These are phyloP conservation scores for Entomophthora muscae DNA, from an alignment of 371 early-diverging fungal species.

Conservation along the genomic window DNA sequence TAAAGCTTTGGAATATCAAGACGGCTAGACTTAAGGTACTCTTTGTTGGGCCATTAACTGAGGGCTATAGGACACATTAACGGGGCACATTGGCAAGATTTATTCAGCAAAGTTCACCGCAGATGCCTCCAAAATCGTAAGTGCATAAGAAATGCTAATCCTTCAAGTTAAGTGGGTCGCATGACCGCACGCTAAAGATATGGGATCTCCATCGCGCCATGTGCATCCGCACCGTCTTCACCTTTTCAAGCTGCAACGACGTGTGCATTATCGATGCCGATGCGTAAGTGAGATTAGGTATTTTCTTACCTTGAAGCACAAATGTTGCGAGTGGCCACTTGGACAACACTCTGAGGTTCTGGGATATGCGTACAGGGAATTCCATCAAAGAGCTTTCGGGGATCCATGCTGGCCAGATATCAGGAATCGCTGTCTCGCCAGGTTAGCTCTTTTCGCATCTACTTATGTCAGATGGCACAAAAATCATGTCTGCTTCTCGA, in stretches of 20 bases:
- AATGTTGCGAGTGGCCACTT: slow-evolving; percentile 80
- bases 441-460: slow-evolving; percentile 19
- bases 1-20: slow-evolving; percentile 64
- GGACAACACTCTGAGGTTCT: slow-evolving; percentile 75
- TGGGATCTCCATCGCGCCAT: slow-evolving; percentile 66
- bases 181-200: slow-evolving; percentile 87
- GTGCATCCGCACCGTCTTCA: slow-evolving; percentile 75
- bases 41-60: slow-evolving; percentile 11
- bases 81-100: slow-evolving; percentile 90
- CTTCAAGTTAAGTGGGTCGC: slow-evolving; percentile 66
- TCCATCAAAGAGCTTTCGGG: slow-evolving; percentile 65
- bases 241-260: slow-evolving; percentile 88
- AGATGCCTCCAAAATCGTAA: slow-evolving; percentile 59
- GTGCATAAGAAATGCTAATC: background rate
- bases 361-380: slow-evolving; percentile 74
- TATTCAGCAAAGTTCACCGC: slow-evolving; percentile 67
- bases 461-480: slow-evolving; percentile 30
- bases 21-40: slow-evolving; percentile 47
- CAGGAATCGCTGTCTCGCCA: slow-evolving; percentile 54
- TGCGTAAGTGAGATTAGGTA: slow-evolving; percentile 24
- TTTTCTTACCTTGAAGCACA: slow-evolving; percentile 15
- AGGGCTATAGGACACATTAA: slow-evolving; percentile 77
- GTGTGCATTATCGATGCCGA: slow-evolving; percentile 63
- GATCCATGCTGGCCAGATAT: slow-evolving; percentile 74
- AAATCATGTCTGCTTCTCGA: slow-evolving; percentile 72